Conservation (phyloP, 495 filamentous ascomycete species). For the Pyrenopolyporus hunteri region DNA sequence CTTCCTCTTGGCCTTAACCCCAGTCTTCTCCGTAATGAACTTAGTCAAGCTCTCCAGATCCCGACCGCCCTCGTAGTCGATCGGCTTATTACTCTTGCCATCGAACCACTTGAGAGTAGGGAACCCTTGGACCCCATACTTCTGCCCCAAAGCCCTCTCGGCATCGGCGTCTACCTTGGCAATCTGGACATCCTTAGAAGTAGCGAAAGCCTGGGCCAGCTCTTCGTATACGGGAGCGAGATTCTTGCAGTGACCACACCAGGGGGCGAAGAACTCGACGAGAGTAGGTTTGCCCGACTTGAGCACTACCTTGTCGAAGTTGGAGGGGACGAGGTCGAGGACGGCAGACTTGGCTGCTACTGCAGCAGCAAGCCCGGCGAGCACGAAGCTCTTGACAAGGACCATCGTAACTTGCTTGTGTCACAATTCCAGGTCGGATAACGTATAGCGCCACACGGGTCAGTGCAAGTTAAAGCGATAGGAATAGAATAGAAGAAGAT, state of each 20-base stretch:
- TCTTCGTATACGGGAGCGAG: slow-evolving; percentile 95
- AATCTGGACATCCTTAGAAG: slow-evolving; percentile 79
- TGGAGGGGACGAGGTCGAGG: slow-evolving; percentile 81
- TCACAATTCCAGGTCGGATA: slow-evolving; percentile 6
- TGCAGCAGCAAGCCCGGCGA: slow-evolving; percentile 52
- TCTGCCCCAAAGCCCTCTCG: slow-evolving; percentile 79
- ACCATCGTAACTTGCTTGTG: slow-evolving; percentile 47
- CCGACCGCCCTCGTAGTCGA: slow-evolving; percentile 83
- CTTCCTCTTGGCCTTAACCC: slow-evolving; percentile 75
- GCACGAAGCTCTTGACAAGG: slow-evolving; percentile 60
- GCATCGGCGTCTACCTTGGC: slow-evolving; percentile 96
- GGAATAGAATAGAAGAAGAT: background rate
- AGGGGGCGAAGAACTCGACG: slow-evolving; percentile 98
- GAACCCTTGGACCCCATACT: slow-evolving; percentile 91
- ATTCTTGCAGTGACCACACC: slow-evolving; percentile 99
- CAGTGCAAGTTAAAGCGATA: slow-evolving; percentile 3
- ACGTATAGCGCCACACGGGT: slow-evolving; percentile 16
- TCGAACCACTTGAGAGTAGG: slow-evolving; percentile 98
- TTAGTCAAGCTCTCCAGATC: slow-evolving; percentile 83
- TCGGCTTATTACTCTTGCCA: slow-evolving; percentile 87
- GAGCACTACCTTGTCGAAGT: slow-evolving; percentile 89
- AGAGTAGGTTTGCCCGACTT: slow-evolving; percentile 93
- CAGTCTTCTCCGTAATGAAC: slow-evolving; percentile 90
- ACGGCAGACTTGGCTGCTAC: slow-evolving; percentile 68
- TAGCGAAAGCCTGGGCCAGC: slow-evolving; percentile 75